Evolutionary conservation across 768 basidiomycete genomes (phyloP).

Genomic region (Pisolithus marmoratus): DNA sequence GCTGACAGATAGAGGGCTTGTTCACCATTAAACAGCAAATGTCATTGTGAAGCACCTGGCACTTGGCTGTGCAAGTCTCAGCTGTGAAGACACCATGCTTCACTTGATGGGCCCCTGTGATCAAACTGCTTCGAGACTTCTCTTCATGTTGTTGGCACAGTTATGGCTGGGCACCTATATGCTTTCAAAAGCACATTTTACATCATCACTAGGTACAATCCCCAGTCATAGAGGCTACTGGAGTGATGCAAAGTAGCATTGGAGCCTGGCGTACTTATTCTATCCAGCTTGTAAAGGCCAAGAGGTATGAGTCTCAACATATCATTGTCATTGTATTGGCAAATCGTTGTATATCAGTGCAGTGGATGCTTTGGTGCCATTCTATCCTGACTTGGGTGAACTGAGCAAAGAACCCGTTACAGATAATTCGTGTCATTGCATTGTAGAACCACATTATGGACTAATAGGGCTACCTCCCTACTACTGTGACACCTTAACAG

Average conservation of each 20-base stretch:
- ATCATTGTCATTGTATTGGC: conserved; percentile 72
- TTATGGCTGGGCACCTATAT: too few relatives aligned
- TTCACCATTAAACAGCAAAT: conserved; percentile 96
- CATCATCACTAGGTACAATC: too few relatives aligned
- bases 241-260: conserved; percentile 95
- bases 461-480: neutral
- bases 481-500: neutral
- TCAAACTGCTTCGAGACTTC: conserved; percentile 98
- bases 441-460: neutral
- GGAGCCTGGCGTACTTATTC: conserved; percentile 90
- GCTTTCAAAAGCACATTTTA: too few relatives aligned
- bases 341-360: conserved; percentile 88
- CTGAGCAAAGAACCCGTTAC: conserved; percentile 85
- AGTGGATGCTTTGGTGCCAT: conserved; percentile 87
- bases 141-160: conserved; percentile 96
- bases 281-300: conserved; percentile 96
- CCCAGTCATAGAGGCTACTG: conserved; percentile 97
- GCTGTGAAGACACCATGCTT: conserved; percentile 96
- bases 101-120: conserved; percentile 98
- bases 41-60: conserved; percentile 98
- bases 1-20: conserved; percentile 94
- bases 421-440: conserved; percentile 70
- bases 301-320: conserved; percentile 53
- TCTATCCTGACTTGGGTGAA: conserved; percentile 88
- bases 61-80: conserved; percentile 92